These are phyloP conservation scores for Lagerstroemia speciosa DNA, from an alignment of 345 rosid species.

Conservation along the genomic window DNA sequence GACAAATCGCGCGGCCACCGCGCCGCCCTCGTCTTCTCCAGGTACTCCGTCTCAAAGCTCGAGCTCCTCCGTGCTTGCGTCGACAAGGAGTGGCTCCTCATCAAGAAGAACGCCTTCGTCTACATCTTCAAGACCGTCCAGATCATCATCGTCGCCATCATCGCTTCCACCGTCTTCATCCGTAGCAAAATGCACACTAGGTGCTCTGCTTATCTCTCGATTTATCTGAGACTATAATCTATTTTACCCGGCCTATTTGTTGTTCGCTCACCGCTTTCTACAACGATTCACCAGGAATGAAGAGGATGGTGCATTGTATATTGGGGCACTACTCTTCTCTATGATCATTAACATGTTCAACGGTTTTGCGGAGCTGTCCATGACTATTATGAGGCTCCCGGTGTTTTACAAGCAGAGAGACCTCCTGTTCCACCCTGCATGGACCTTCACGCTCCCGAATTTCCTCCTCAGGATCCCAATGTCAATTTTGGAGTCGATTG, in stretches of 20 bases:
- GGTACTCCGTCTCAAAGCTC: conserved; percentile 44
- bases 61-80: conserved; percentile 65
- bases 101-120: conserved; percentile 57
- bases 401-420: conserved; percentile 93
- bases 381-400: conserved; percentile 65
- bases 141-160: conserved; percentile 45
- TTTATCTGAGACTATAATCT: not conserved
- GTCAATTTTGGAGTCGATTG: conserved; percentile 57
- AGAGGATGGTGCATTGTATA: conserved; percentile 34
- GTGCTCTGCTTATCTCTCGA: not conserved
- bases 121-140: conserved; percentile 68
- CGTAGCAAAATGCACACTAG: conserved; percentile 44
- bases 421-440: conserved; percentile 68
- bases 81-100: conserved; percentile 70
- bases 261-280: not conserved
- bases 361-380: conserved; percentile 72
- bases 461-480: conserved; percentile 57
- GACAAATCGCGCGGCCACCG: conserved; percentile 48
- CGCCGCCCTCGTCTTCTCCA: conserved; percentile 60
- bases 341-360: conserved; percentile 76
- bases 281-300: conserved; percentile 18
- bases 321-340: conserved; percentile 42
- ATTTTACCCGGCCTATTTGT: not conserved
- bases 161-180: conserved; percentile 51
- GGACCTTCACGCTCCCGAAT: conserved; percentile 74